Evolutionary conservation across 495 filamentous ascomycete genomes (phyloP).

Genomic region (Lasiosphaeria ovina): DNA sequence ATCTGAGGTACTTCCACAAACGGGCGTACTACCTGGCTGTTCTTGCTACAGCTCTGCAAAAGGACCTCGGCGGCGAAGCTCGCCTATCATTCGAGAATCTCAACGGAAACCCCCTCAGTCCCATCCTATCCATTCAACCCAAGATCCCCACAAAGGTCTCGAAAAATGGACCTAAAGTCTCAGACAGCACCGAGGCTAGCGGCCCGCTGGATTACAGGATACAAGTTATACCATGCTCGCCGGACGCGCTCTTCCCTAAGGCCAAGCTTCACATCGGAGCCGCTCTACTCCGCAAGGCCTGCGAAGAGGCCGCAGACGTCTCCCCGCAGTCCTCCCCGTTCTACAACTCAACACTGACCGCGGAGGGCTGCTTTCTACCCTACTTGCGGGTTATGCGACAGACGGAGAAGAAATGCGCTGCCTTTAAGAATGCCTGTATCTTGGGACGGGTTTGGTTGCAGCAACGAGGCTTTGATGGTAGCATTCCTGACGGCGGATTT

Average conservation of each 20-base stretch:
- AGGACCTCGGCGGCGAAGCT: conserved; percentile 49
- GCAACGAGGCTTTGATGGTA: conserved; percentile 75
- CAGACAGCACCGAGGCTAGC: conserved; percentile 9
- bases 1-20: conserved; percentile 93
- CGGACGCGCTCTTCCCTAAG: conserved; percentile 62
- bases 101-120: conserved; percentile 75
- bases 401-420: conserved; percentile 61
- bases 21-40: conserved; percentile 87
- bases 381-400: conserved; percentile 73
- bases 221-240: conserved; percentile 72
- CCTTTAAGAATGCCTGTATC: conserved; percentile 78
- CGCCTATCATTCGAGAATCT: conserved; percentile 63
- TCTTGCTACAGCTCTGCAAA: conserved; percentile 66
- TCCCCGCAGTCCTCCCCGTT: conserved; percentile 63
- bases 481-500: conserved; percentile 76
- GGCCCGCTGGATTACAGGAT: conserved; percentile 54
- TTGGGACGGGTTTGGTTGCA: conserved; percentile 85
- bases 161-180: too few relatives aligned
- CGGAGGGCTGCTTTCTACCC: conserved; percentile 67
- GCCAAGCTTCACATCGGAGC: conserved; percentile 67
- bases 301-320: conserved; percentile 35
- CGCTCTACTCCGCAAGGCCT: conserved; percentile 62
- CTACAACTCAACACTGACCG: conserved; percentile 82
- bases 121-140: conserved; percentile 59
- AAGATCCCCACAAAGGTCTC: conserved; percentile 16